Conservation (phyloP, 306 rosid species). For the Nissolia schottii region DNA sequence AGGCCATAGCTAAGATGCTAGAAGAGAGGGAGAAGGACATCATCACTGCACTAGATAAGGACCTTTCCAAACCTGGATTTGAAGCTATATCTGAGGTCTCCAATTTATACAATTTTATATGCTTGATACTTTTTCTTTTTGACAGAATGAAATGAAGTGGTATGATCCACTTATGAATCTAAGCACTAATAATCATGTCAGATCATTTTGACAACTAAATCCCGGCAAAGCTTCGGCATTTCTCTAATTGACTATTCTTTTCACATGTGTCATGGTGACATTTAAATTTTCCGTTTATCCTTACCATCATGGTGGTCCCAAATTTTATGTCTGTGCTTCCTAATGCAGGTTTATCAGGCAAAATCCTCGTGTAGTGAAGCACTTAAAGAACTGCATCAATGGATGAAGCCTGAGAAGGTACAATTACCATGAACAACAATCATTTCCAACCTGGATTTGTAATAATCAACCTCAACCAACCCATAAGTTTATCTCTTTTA, state of each 20-base stretch:
- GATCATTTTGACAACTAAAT: no score
- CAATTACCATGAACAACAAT: neutral
- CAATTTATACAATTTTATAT: neutral
- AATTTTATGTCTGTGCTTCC: neutral
- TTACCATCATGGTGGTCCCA: neutral
- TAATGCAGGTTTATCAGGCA: conserved; percentile 40
- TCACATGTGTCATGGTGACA: neutral
- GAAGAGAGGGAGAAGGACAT: conserved; percentile 62
- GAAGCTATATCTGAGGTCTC: conserved; percentile 73
- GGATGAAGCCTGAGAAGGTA: conserved; percentile 63
- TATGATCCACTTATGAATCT: no score
- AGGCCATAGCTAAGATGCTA: conserved; percentile 59
- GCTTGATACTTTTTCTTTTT: neutral
- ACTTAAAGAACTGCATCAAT: conserved; percentile 36
- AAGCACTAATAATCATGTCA: no score
- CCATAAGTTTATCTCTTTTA: neutral
- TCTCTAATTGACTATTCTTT: neutral
- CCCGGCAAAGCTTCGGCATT: no score
- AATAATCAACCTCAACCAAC: neutral
- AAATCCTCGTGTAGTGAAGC: conserved; percentile 52
- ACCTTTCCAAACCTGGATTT: conserved; percentile 60
- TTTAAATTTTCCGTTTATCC: neutral
- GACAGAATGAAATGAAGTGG: no score
- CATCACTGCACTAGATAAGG: conserved; percentile 48
- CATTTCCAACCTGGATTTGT: neutral